A percentile compares a stretch with the other conserved stretches of the same genome.
These are phyloP conservation scores for Spatholobus suberectus DNA, from an alignment of 306 rosid species.

Conservation along the genomic window DNA sequence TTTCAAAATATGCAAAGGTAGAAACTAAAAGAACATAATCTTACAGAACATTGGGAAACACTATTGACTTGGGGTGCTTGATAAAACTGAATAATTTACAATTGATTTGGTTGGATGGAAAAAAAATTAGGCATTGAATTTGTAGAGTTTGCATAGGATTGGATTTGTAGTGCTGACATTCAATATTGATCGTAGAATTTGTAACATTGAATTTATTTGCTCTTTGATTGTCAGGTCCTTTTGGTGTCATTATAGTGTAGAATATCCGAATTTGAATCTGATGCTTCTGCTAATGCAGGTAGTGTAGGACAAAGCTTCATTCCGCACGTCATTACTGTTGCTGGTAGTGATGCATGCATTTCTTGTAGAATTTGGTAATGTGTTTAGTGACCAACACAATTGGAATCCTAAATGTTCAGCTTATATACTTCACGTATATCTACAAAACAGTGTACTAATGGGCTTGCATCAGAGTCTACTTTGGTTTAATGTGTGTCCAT, in stretches of 20 bases:
- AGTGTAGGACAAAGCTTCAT: conserved; percentile 79
- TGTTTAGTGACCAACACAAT: neutral
- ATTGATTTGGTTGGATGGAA: conserved; percentile 6
- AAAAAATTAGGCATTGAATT: neutral
- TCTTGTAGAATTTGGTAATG: neutral
- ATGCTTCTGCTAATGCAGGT: conserved; percentile 55
- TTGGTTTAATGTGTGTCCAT: neutral
- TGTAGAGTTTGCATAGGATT: neutral
- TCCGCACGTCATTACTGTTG: conserved; percentile 68
- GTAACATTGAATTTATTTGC: no score
- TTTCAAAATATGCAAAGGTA: neutral
- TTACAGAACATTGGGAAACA: conserved; percentile 23
- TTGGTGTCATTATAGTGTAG: no score
- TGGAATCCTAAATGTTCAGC: neutral
- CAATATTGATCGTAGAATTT: no score
- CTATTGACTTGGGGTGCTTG: neutral
- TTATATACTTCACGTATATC: neutral
- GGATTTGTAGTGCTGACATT: neutral
- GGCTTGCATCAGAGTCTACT: neutral
- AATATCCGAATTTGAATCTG: conserved; percentile 8
- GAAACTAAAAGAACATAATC: neutral
- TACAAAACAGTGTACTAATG: neutral
- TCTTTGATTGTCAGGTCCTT: no score
- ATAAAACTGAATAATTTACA: conserved; percentile 5
- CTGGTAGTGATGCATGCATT: conserved; percentile 78